Percentiles rank a stretch among this genome's conserved stretches.
Evolutionary conservation across 768 basidiomycete genomes (phyloP).

Genomic region (Russula foetens): DNA sequence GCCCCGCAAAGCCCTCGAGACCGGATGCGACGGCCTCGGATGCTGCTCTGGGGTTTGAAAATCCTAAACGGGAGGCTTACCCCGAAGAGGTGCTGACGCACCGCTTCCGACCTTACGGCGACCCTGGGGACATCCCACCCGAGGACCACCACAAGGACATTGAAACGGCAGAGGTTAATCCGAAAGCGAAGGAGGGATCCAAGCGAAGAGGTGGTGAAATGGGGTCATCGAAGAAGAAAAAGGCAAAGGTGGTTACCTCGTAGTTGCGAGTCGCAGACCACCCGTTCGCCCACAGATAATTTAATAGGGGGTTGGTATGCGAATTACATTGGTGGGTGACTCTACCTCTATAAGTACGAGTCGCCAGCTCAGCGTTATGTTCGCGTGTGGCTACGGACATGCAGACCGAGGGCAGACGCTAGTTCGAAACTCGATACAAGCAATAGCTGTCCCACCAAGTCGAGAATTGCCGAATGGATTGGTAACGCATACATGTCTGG

Average conservation of each 20-base stretch:
- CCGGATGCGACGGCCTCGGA: background rate
- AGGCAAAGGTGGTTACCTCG: background rate
- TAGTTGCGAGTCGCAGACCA: background rate
- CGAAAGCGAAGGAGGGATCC: background rate
- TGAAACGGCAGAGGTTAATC: background rate
- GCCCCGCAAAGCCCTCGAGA: constrained; percentile 6
- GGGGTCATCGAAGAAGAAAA: constrained; percentile 17
- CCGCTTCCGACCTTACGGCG: constrained; percentile 17
- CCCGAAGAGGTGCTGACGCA: constrained; percentile 16
- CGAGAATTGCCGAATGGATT: constrained; percentile 82
- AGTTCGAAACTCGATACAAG: constrained; percentile 71
- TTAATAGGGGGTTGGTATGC: background rate
- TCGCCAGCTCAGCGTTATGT: background rate
- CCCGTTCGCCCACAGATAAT: background rate
- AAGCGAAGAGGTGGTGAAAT: constrained; percentile 10
- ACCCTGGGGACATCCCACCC: background rate
- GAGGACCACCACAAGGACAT: background rate
- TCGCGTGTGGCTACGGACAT: constrained; percentile 19
- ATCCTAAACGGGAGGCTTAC: constrained; percentile 16
- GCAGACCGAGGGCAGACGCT: constrained; percentile 39
- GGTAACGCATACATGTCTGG: constrained; percentile 94
- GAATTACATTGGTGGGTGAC: background rate
- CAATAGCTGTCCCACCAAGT: constrained; percentile 73
- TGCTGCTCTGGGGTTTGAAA: background rate
- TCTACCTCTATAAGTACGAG: background rate